Evolutionary conservation across 1,139 yeast species (phyloP).

Genomic region (Lizanozyma gosingica): DNA sequence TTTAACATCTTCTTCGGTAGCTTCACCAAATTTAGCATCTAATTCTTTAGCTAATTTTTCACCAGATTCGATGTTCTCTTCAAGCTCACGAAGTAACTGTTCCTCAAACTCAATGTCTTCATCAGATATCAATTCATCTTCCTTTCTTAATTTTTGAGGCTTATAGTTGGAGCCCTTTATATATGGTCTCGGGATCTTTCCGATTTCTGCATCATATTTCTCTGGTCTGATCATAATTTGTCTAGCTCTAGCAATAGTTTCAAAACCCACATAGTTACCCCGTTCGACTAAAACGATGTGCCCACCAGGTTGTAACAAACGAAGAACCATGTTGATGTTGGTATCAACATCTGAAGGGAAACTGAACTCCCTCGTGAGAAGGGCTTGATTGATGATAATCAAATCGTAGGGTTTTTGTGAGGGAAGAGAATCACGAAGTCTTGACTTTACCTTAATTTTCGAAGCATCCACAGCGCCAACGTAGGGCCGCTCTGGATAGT

Average conservation of each 20-base stretch:
- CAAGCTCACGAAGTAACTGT: constrained; percentile 19
- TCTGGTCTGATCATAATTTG: constrained; percentile 85
- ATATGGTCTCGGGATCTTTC: constrained; percentile 69
- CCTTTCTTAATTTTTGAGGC: constrained; percentile 30
- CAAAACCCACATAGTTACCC: constrained; percentile 87
- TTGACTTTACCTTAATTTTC: constrained; percentile 43
- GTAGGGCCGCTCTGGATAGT: constrained; percentile 15
- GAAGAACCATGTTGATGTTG: constrained; percentile 51
- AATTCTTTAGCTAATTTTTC: constrained; percentile 28
- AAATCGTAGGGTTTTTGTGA: constrained; percentile 53
- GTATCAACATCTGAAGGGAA: constrained; percentile 72
- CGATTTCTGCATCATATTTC: constrained; percentile 41
- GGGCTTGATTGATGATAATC: constrained; percentile 77
- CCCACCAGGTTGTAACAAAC: constrained; percentile 67
- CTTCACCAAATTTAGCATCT: constrained; percentile 30
- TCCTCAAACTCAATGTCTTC: constrained; percentile 26
- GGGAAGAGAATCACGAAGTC: constrained; percentile 41
- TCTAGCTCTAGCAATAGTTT: constrained; percentile 81
- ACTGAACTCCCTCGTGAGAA: constrained; percentile 48
- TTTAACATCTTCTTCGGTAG: constrained; percentile 34
- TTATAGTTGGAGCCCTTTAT: constrained; percentile 40
- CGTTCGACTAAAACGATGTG: constrained; percentile 72
- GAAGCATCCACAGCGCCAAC: constrained; percentile 57
- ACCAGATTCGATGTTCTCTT: constrained; percentile 11
- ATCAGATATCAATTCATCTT: constrained; percentile 27